Evolutionary conservation across 1,284 basidiomycete genomes (phyloP), one percentile per base, ranked within the genome.

Genomic region (Rugosomyces carneus): DNA sequence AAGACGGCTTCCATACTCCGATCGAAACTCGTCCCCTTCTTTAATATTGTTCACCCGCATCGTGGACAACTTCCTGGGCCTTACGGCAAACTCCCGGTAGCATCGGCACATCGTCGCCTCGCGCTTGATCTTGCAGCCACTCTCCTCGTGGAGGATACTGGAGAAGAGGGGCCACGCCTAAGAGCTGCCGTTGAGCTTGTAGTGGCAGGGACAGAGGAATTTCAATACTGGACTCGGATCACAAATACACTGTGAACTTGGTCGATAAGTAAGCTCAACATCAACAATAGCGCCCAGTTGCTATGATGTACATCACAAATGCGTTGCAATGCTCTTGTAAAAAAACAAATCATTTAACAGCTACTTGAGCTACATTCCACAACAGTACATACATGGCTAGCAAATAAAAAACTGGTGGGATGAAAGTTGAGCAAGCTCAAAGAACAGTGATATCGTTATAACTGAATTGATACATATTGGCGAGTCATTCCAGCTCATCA

Each of bases 11-110:
- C 57, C 26, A 57, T 67, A 4, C 60, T 91, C 32, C 69, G 70
- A 46, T 69, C 77, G 18, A 77, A 83, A 20, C 69, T 94, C 7
- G 66, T 73, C 10, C 89, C 90, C 7, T 94, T 81, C 66, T 95
- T 93, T 66, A 71, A 72, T 54, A 73, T 93, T 42, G 67, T 64
- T 9, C 91, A 93, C 59, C 71, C 87, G 3, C 67, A 69, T 26
- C 79, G 78, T 38, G 91, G 91, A 5, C 69, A 69, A 42, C 60
- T 92, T 19, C 65, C 69, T 15, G 92, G 92, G 0, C 91, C 92
- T 9, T 94, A 80, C 65, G 62, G 68, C 39, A 87, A 79, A 59
- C 64, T 93, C 24, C 73, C 76, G 21, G n/a, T 43, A 9, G 32
- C 51, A 18, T 60, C 61, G 23, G 47, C 53, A 13, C 49, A 64